Percentiles rank a stretch among this genome's conserved stretches.
Evolutionary conservation across 2,329 filamentous ascomycete species (phyloP).

Genomic region (Neonectria magnoliae): DNA sequence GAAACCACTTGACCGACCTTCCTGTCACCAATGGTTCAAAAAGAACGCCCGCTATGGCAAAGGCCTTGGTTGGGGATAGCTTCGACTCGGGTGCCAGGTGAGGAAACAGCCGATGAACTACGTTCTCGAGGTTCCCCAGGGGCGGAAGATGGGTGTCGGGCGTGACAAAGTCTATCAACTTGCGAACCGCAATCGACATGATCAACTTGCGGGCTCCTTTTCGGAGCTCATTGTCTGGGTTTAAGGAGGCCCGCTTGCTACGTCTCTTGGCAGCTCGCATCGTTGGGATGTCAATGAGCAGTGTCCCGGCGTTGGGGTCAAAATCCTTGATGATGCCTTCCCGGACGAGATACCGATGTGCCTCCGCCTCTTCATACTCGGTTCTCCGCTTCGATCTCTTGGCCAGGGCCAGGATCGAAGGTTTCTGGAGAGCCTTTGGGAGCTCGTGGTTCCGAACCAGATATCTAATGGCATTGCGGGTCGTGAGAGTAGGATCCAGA

Average conservation of each 20-base stretch:
- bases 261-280: constrained; percentile 21
- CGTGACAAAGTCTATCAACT: constrained; percentile 60
- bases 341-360: constrained; percentile 62
- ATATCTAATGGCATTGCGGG: constrained; percentile 82
- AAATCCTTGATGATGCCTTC: constrained; percentile 59
- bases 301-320: constrained; percentile 59
- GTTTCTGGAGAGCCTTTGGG: constrained; percentile 75
- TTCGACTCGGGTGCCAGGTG: constrained; percentile 44
- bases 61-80: constrained; percentile 49
- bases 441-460: constrained; percentile 68
- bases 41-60: constrained; percentile 51
- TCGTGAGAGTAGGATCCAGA: constrained; percentile 76
- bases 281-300: constrained; percentile 56
- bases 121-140: constrained; percentile 55
- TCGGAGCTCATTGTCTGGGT: constrained; percentile 39
- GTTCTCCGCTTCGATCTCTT: constrained; percentile 59
- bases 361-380: constrained; percentile 59
- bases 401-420: constrained; percentile 70
- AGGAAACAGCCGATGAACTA: constrained; percentile 61
- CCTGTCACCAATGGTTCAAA: constrained; percentile 47
- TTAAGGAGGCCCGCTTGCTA: constrained; percentile 37
- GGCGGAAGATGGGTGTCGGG: constrained; percentile 58
- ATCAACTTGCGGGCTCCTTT: constrained; percentile 53
- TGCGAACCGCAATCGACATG: constrained; percentile 58
- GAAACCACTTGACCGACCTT: constrained; percentile 51